phyloP scores from a whole-genome alignment of 768 basidiomycete genomes.

The Daedaleopsis nitida region DNA sequence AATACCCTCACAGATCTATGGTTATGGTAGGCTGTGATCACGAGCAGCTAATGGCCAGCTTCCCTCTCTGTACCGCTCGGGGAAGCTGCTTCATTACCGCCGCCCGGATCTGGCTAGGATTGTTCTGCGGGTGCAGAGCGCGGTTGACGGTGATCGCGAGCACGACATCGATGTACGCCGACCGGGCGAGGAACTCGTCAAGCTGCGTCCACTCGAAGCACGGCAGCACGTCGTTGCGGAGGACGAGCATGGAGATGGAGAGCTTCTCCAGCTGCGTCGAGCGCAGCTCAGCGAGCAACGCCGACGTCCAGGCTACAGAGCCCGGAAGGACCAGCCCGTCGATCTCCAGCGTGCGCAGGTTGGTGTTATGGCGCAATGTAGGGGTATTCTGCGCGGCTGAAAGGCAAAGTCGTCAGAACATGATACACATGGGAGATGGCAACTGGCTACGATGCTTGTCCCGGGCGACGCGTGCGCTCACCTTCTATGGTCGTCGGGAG shows the following conservation, averaged over 20 bases:
- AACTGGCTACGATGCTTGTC: background rate
- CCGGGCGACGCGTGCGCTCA: background rate
- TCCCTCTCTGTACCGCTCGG: constrained; percentile 4
- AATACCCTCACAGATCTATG: background rate
- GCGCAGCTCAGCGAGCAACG: constrained; percentile 2
- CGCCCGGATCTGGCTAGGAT: constrained; percentile 4
- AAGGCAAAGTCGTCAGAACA: background rate
- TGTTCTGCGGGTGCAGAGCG: constrained; percentile 16
- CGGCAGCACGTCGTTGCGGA: constrained; percentile 5
- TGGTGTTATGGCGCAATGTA: constrained; percentile 5
- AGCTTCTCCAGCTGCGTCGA: constrained; percentile 14
- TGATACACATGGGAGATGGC: too few species aligned
- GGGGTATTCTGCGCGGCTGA: constrained; percentile 11
- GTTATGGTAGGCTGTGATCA: background rate
- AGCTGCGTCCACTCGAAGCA: constrained; percentile 16
- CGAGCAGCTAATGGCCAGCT: constrained; percentile 6
- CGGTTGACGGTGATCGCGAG: constrained; percentile 18
- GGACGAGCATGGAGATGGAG: constrained; percentile 14
- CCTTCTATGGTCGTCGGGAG: constrained; percentile 12
- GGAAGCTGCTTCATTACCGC: constrained; percentile 14
- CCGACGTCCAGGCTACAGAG: constrained; percentile 9
- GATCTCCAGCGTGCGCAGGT: constrained; percentile 14
- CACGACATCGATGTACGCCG: background rate
- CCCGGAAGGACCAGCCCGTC: constrained; percentile 20
- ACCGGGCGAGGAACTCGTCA: constrained; percentile 3